Conservation (phyloP, 148 eudicot species). For the Polygonum maritimum region DNA sequence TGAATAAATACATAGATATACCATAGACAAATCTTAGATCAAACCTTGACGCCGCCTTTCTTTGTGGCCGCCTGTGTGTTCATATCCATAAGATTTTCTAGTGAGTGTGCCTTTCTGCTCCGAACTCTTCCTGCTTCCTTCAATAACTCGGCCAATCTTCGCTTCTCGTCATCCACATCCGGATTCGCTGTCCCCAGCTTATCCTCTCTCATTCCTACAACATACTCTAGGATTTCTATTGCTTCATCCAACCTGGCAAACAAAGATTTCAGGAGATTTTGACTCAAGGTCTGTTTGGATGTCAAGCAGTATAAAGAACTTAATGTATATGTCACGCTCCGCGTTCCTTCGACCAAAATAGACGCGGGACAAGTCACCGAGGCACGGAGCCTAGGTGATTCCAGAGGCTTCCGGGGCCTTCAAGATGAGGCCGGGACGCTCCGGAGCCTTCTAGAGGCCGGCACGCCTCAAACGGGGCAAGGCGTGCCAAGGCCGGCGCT, state of each 20-base stretch:
- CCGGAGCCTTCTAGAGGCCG: too few relatives aligned
- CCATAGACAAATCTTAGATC: conserved; percentile 18
- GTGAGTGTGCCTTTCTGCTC: conserved; percentile 57
- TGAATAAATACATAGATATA: conserved; percentile 7
- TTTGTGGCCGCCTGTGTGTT: conserved; percentile 31
- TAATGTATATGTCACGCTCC: too few relatives aligned
- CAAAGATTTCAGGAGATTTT: neutral
- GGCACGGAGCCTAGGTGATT: too few relatives aligned
- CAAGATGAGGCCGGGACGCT: too few relatives aligned
- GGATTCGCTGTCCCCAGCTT: conserved; percentile 97
- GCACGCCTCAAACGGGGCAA: too few relatives aligned
- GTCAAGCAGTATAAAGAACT: too few relatives aligned
- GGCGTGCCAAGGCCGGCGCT: too few relatives aligned
- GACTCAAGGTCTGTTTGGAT: neutral
- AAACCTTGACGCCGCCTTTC: conserved; percentile 45
- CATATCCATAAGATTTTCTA: conserved; percentile 69
- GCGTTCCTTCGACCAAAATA: too few relatives aligned
- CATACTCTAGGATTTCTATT: conserved; percentile 64
- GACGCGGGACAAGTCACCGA: too few relatives aligned
- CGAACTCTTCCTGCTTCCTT: conserved; percentile 85
- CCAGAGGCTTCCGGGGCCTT: too few relatives aligned
- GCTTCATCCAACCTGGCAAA: conserved; percentile 76
- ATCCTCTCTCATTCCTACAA: conserved; percentile 94
- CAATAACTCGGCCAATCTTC: conserved; percentile 68
- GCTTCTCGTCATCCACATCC: conserved; percentile 89